phyloP scores from a whole-genome alignment of 305 asterid species.

The Fraxinus albicans region DNA sequence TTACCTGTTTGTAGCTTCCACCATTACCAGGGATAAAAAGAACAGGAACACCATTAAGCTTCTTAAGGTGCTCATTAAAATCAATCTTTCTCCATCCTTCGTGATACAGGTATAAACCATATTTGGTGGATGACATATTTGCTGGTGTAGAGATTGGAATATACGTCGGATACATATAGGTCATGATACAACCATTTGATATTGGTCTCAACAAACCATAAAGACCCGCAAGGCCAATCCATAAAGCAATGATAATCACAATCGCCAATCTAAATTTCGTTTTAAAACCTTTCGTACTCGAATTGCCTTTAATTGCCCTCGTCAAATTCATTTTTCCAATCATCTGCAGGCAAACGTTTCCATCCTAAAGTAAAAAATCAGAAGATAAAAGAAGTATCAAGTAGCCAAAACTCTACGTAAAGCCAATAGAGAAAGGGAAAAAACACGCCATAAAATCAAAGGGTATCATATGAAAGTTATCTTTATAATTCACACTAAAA shows the following conservation, averaged over 20 bases:
- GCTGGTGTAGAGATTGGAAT: slow-evolving; percentile 67
- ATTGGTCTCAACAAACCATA: slow-evolving; percentile 63
- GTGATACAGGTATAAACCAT: slow-evolving; percentile 79
- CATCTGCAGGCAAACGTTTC: slow-evolving; percentile 19
- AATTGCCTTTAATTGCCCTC: slow-evolving; percentile 25
- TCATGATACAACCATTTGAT: slow-evolving; percentile 87
- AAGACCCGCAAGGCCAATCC: slow-evolving; percentile 62
- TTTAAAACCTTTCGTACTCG: slow-evolving; percentile 37
- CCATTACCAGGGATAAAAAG: slow-evolving; percentile 97
- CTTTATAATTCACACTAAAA: neutral
- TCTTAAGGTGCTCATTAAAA: slow-evolving; percentile 64
- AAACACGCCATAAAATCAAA: neutral
- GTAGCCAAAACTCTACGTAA: neutral
- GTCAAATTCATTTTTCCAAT: slow-evolving; percentile 24
- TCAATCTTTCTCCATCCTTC: slow-evolving; percentile 95
- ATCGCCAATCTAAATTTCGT: slow-evolving; percentile 49
- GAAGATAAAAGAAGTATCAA: neutral
- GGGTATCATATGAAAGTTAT: neutral
- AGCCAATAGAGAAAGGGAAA: neutral
- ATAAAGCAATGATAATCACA: slow-evolving; percentile 45
- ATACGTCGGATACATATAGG: slow-evolving; percentile 95
- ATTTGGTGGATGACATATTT: slow-evolving; percentile 58
- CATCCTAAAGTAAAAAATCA: neutral
- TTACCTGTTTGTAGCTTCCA: slow-evolving; percentile 98
- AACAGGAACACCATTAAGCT: slow-evolving; percentile 84